These are phyloP conservation scores for Dioszegia hungarica DNA, from an alignment of 768 basidiomycete genomes.

Conservation along the genomic window DNA sequence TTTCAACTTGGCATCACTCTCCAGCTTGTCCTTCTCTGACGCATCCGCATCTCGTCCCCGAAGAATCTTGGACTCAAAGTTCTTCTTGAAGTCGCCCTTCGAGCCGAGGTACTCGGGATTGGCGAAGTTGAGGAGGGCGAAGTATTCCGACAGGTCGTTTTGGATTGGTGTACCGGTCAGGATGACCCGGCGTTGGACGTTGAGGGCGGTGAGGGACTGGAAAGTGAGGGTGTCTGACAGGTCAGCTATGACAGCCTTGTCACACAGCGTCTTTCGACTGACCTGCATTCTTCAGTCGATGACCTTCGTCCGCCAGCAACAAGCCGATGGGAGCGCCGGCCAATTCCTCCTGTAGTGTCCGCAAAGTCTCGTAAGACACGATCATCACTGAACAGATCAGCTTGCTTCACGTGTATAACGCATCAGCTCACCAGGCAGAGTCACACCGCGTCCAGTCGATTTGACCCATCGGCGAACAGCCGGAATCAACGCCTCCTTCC, in stretches of 20 bases:
- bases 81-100: conserved; percentile 87
- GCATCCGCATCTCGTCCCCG: conserved; percentile 86
- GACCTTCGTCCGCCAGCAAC: conserved; percentile 94
- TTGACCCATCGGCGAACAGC: conserved; percentile 85
- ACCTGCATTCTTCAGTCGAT: conserved; percentile 94
- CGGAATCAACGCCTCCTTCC: conserved; percentile 71
- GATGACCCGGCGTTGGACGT: conserved; percentile 86
- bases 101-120: conserved; percentile 85
- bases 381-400: conserved; percentile 71
- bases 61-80: conserved; percentile 87
- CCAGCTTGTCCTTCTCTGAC: conserved; percentile 67
- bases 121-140: conserved; percentile 85
- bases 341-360: conserved; percentile 70
- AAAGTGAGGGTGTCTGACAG: conserved; percentile 75
- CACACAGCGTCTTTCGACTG: too few species aligned
- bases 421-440: conserved; percentile 67
- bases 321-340: conserved; percentile 78
- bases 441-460: conserved; percentile 80
- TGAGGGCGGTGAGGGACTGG: conserved; percentile 70
- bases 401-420: background rate
- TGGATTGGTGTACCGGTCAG: conserved; percentile 88
- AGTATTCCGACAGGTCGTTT: conserved; percentile 93
- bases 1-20: conserved; percentile 82
- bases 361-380: conserved; percentile 92
- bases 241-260: conserved; percentile 1